Evolutionary conservation across 495 filamentous ascomycete species (phyloP), one percentile per base, ranked within the genome.

Genomic region (Trichocladium antarcticum): DNA sequence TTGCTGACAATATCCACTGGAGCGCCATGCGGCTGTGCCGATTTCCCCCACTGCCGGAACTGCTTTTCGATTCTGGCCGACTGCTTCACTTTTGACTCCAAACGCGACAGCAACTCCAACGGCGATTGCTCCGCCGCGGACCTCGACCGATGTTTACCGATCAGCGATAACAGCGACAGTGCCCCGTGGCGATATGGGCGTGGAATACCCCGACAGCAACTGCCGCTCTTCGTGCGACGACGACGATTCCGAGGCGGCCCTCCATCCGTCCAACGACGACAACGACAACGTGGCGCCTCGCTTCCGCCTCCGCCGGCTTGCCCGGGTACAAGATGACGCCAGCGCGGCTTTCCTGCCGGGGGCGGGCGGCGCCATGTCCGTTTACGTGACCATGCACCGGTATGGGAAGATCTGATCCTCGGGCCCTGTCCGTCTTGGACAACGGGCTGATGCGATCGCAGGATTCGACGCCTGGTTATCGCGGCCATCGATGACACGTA

Each of bases 401-500:
- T 67, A 55, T 45, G 54, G 9, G 19, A 31, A 22, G 9, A n/a
- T 9, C 16, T 21, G 16, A 21, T n/a, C 14, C 10, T 31, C n/a
- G 8, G 17, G 42, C 37, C 9, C 68, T 65, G 16, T 27, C 24
- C 24, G 24, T 4, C 8, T 4, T 3, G 24, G 24, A 27, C 68
- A 37, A 37, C 61, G 66, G 20, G 62, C 58, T 39, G 69, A 64
- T 45, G 59, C 49, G 37, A 19, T 19, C 7, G 29, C 42, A 58
- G 61, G 38, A 59, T 66, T 16, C 63, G 62, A 0, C 52, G 59
- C 6, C 43, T 63, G 32, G 46, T 67, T 7, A 54, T 58, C 9
- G 60, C 64, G 11, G 57, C 58, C 17, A 51, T 65, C 24, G 58
- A 81, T 59, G 79, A 82, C 51, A 75, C 76, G 9, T 82, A 82